Evolutionary conservation across 176 grass and related monocot species (phyloP), one percentile per base, ranked within the genome.

Genomic region (Raddia guianensis): DNA sequence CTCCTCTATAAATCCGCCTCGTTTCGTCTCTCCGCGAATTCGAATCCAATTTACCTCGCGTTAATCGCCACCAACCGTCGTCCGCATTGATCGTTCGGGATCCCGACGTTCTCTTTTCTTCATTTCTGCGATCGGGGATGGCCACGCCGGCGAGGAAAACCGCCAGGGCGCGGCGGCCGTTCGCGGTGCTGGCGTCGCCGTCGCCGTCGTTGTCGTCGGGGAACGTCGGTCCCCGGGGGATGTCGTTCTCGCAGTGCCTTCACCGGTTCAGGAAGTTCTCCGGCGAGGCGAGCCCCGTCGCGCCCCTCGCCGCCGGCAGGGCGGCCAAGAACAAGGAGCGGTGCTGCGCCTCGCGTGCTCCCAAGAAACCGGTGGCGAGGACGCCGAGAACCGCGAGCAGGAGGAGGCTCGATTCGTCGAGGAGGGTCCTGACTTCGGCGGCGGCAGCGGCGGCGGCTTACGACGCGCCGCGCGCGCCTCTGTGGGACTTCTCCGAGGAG

Each of bases 1-100:
- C 40, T 18, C 62, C 11, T 18, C 75, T 75, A 88, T 80, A 89
- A 89, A 84, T 89, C 71, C 18, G 72, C 15, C 53, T 11, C 74
- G 68, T 18, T 5, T 46, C 80, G 15, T 35, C 44, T 54, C 55
- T 54, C 55, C 61, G 34, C 19, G 46, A 19, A 79, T 74, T 79
- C 62, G 61, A 88, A 84, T 68, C 81, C 15, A 79, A 79, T 59
- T 20, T 62, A 42, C 76, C 43, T 32, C 16, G 1, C 64, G 49
- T 77, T 50, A 74, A 65, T 77, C 85, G n/a, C 85, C 53, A 32
- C 53, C 63, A 88, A 84, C 81, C 63, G 70, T 32, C 58, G 33
- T 6, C 53, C 20, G 78, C 57, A 7, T 54, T 34, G 54, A 57
- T 61, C 70, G 71, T 13, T 19, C 18, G 55, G 14, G 19, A 52